These are phyloP conservation scores for Purshia tridentata DNA, from an alignment of 306 rosid species.

Conservation along the genomic window DNA sequence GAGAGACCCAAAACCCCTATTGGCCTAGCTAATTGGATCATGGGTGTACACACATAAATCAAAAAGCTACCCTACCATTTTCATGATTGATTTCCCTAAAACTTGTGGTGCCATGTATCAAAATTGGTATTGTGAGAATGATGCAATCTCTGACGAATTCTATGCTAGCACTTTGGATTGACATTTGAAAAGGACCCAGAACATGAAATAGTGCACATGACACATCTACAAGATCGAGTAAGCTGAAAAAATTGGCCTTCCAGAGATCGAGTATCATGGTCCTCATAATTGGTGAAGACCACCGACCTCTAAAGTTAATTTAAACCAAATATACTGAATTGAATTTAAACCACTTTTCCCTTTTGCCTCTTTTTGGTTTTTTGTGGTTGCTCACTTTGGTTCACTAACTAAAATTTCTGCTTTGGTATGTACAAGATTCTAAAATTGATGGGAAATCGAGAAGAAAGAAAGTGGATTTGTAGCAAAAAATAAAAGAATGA, in stretches of 20 bases:
- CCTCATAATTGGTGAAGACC: background rate
- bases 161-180: background rate
- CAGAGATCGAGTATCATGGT: background rate
- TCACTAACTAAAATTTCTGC: background rate
- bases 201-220: background rate
- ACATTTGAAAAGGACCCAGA: background rate
- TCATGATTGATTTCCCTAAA: background rate
- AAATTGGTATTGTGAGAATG: too few species aligned
- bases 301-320: conserved; percentile 3
- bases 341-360: background rate
- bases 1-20: too few species aligned
- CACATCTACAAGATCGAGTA: background rate
- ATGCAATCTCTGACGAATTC: background rate
- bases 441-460: background rate
- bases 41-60: background rate
- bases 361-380: background rate
- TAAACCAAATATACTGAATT: too few species aligned
- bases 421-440: background rate
- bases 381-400: background rate
- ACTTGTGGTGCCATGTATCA: too few species aligned
- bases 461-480: too few species aligned
- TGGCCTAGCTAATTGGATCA: too few species aligned
- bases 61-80: background rate
- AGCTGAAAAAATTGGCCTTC: background rate
- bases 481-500: too few species aligned